Base-by-base conservation (phyloP, 371 early-diverging fungal species). In the Apophysomyces trapeziformis region DNA sequence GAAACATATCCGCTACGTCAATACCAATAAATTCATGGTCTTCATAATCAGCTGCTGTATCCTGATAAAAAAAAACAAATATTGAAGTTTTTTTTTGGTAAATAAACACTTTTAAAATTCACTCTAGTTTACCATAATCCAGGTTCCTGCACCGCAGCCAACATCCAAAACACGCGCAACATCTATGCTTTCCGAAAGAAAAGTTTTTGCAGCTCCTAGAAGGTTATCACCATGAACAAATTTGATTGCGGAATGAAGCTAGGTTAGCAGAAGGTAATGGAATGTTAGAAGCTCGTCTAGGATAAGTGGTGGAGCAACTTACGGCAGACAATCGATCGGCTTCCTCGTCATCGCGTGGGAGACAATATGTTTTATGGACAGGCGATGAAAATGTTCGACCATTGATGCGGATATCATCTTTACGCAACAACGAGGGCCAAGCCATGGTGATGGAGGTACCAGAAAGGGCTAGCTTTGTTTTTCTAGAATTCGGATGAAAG, bases 61-160 rank as follows among this genome's bases (percentile, higher is more conserved):
- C 79, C 79, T 79, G 56, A 44, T 41, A 50, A 14, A 21, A 35
- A 58, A 50, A 57, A 32, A 36, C 60, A 57, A 39, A 41, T 36
- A 57, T n/a, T 7, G 1, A 18, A 18, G 16, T 1, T 14, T 21
- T 7, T n/a, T 18, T n/a, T 47, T 0, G 2, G 43, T 47, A 47
- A 47, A 21, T 47, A 47, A 14, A 3, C n/a, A 47, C 12, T 43
- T 43, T 18, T 13, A 9, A 18, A 5, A 9, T 21, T 26, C 21
- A 7, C n/a, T n/a, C 21, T 50, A 4, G 7, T 38, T 35, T 72
- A 64, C 69, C 67, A 67, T 64, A 14, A 84, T 61, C 83, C 83
- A 83, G 35, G 70, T 73, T 5, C 83, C 83, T 38, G 76, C 72
- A 7, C 80, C 80, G 65, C 83, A 83, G 8, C 72, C 78, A 57